Conservation (phyloP, 306 rosid species). For the Hippophae tibetana region DNA sequence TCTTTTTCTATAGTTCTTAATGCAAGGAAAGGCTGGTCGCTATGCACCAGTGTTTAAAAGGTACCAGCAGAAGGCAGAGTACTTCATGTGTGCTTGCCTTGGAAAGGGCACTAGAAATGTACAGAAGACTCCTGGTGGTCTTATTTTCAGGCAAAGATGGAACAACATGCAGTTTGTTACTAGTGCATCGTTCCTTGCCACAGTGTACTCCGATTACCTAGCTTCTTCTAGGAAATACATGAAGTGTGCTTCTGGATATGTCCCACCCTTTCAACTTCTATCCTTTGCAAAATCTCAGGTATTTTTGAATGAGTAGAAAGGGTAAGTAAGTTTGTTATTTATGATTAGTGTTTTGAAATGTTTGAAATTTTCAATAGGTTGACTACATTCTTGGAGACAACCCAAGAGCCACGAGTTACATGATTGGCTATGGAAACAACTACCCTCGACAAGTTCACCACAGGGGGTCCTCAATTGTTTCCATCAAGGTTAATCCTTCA, state of each 20-base stretch:
- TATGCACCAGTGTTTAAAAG: slow-evolving; percentile 55
- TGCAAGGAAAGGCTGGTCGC: slow-evolving; percentile 79
- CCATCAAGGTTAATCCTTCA: slow-evolving; percentile 60
- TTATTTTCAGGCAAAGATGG: slow-evolving; percentile 81
- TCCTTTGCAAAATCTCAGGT: slow-evolving; percentile 69
- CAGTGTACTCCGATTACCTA: slow-evolving; percentile 91
- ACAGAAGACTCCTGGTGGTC: slow-evolving; percentile 90
- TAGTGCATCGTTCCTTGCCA: slow-evolving; percentile 70
- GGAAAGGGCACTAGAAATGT: slow-evolving; percentile 60
- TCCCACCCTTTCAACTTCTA: slow-evolving; percentile 55
- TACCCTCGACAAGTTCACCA: slow-evolving; percentile 86
- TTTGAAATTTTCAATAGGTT: slow-evolving; percentile 11
- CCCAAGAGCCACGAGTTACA: slow-evolving; percentile 90
- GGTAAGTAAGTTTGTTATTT: too few relatives aligned
- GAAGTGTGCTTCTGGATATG: slow-evolving; percentile 61
- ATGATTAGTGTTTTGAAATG: too few relatives aligned
- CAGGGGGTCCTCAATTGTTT: slow-evolving; percentile 89
- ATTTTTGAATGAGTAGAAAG: too few relatives aligned
- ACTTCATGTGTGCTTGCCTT: slow-evolving; percentile 70
- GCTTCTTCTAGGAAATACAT: slow-evolving; percentile 37
- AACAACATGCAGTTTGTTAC: slow-evolving; percentile 93
- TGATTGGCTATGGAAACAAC: slow-evolving; percentile 91
- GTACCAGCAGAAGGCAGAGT: slow-evolving; percentile 65
- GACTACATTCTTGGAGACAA: slow-evolving; percentile 95
- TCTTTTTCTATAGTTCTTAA: slow-evolving; percentile 40